A percentile compares a stretch with the other conserved stretches of the same genome.
Evolutionary conservation across 306 rosid species (phyloP).

Genomic region (Castanospermum australe): DNA sequence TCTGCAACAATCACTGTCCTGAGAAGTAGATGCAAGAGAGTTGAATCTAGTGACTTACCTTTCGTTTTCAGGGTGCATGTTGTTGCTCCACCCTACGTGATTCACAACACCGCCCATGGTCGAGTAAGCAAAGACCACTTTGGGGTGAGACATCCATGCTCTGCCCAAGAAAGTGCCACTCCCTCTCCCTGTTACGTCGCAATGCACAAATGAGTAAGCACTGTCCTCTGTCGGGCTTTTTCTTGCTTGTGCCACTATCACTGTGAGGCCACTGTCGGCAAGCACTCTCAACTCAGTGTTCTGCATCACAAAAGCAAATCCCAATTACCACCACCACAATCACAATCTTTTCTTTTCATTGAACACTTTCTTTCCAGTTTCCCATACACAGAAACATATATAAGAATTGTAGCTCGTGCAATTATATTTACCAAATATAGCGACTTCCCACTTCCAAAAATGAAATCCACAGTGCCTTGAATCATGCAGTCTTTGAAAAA

Average conservation of each 20-base stretch:
- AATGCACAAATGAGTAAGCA: constrained; percentile 50
- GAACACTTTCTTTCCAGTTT: neutral
- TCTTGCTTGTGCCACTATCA: constrained; percentile 53
- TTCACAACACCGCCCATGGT: constrained; percentile 22
- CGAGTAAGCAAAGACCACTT: constrained; percentile 40
- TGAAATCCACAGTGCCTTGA: neutral
- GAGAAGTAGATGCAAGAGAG: neutral
- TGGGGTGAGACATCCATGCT: constrained; percentile 45
- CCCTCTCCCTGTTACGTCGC: constrained; percentile 37
- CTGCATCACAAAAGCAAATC: constrained; percentile 50
- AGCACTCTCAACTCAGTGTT: constrained; percentile 23
- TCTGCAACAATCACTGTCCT: too few relatives aligned
- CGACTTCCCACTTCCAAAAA: neutral
- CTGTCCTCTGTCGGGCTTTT: neutral
- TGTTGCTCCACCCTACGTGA: constrained; percentile 46
- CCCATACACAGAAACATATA: neutral
- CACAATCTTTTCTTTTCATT: neutral
- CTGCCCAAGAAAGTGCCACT: constrained; percentile 43
- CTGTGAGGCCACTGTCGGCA: neutral
- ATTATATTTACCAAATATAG: neutral
- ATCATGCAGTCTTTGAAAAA: neutral
- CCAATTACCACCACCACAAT: neutral
- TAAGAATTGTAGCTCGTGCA: neutral
- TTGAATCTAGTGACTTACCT: neutral
- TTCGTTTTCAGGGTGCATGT: neutral